Percentiles rank a stretch among this genome's conserved stretches.
phyloP scores from a whole-genome alignment of 2,329 filamentous ascomycete species.

The Sclerotinia minor region DNA sequence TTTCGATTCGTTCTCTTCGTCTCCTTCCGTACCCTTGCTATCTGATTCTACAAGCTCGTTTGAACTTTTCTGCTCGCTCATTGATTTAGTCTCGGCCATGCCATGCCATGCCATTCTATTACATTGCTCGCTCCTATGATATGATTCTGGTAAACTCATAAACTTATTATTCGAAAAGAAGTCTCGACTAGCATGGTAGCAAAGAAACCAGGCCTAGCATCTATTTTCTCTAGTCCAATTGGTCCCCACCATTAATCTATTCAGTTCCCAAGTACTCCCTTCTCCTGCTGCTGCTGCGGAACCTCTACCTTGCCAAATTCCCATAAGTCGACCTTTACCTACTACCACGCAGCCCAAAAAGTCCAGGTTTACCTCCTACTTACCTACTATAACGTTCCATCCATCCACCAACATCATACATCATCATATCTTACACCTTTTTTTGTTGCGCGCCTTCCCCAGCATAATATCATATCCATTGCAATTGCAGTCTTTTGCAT shows the following conservation, averaged over 20 bases:
- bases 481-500: conserved; percentile 18
- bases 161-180: not conserved
- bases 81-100: not conserved
- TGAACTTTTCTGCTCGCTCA: conserved; percentile 1
- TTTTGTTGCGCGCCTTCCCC: conserved; percentile 15
- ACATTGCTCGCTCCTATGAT: conserved; percentile 2
- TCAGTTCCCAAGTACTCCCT: conserved; percentile 18
- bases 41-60: not conserved
- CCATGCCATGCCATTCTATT: not conserved
- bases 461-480: conserved; percentile 20
- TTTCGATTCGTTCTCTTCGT: conserved; percentile 1
- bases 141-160: not conserved
- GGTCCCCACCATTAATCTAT: conserved; percentile 18
- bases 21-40: conserved; percentile 10
- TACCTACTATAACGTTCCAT: conserved; percentile 16
- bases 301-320: conserved; percentile 18
- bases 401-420: conserved; percentile 15
- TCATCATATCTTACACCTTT: conserved; percentile 12
- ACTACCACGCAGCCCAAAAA: conserved; percentile 12
- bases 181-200: conserved; percentile 8
- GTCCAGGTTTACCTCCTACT: conserved; percentile 9
- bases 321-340: conserved; percentile 9
- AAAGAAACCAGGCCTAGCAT: conserved; percentile 15
- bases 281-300: conserved; percentile 22
- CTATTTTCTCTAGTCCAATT: conserved; percentile 17